Evolutionary conservation across 2,329 filamentous ascomycete genomes (phyloP), one percentile per base, ranked within the genome.

Genomic region (Cladobotryum protrusum): DNA sequence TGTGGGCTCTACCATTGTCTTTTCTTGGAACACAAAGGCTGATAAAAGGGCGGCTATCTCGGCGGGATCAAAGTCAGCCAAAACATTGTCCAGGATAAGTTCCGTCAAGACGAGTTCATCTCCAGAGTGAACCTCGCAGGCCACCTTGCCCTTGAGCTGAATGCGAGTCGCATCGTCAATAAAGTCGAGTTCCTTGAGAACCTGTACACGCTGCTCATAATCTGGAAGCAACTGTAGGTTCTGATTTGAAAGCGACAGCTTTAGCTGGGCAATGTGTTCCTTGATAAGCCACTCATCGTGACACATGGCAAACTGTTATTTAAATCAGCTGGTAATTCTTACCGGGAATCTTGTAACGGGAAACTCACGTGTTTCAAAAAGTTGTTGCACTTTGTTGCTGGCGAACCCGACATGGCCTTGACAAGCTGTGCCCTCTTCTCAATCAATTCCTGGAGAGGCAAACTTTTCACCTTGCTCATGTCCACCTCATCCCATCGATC

Each of bases 281-380:
- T 93, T 89, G 66, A 99, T 89, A 43, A 95, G 78, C 90, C 92
- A 97, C 69, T 96, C 88, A 63, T 96, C 89, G 63, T 99, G 90
- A 62, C 91, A 88, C 87, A 96, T 95, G 54, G 90, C 87, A 64
- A 93, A 96, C 86, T 92, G 47, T 29, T 4, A 5, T 14, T 19
- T 13, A 43, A 14, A 11, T 43, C 14, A 12, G 13, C n/a, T 24
- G 15, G 29, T 70, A n/a, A n/a, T n/a, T 78, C 45, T 57, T 52
- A 52, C 49, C 48, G 35, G 36, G 46, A 48, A 41, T 45, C 40
- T 17, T 7, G 9, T 47, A 19, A 20, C 5, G 17, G n/a, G 7
- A 18, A 13, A 78, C 86, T 77, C 72, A 90, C 87, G 66, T 99
- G 93, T 68, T 95, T 92, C 54, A 93, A 65, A 68, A 97, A 95